phyloP scores from a whole-genome alignment of 768 basidiomycete genomes.

The Dioszegia aurantiaca region DNA sequence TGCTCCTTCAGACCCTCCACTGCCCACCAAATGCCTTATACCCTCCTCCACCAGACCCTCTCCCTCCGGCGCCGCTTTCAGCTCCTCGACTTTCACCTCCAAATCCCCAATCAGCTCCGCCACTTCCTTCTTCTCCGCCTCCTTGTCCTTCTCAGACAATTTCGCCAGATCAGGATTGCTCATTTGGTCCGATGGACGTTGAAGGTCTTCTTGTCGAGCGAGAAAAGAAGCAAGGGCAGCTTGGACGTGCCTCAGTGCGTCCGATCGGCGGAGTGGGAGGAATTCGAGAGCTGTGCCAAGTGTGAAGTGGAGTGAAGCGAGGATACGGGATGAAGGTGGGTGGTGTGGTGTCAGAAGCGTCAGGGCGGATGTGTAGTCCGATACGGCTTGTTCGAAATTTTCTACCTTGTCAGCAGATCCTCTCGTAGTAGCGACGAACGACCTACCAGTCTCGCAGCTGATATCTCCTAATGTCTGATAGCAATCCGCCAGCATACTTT shows the following conservation, averaged over 20 bases:
- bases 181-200: constrained; percentile 1
- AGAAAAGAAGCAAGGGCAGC: constrained; percentile 75
- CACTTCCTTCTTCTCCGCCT: constrained; percentile 75
- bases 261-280: constrained; percentile 75
- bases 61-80: constrained; percentile 69
- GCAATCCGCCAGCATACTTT: constrained; percentile 74
- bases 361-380: constrained; percentile 77
- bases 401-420: constrained; percentile 58
- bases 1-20: constrained; percentile 1
- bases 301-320: constrained; percentile 91
- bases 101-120: constrained; percentile 73
- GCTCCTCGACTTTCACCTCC: constrained; percentile 86
- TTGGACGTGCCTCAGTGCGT: constrained; percentile 77
- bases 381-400: constrained; percentile 91
- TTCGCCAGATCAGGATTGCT: constrained; percentile 27
- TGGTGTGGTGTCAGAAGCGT: constrained; percentile 69
- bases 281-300: constrained; percentile 90
- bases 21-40: constrained; percentile 47
- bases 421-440: neutral
- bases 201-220: constrained; percentile 53
- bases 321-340: constrained; percentile 82
- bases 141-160: constrained; percentile 64
- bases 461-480: constrained; percentile 90
- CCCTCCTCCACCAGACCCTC: constrained; percentile 45
- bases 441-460: constrained; percentile 88